Percentiles rank a stretch among this genome's conserved stretches.
Conservation (phyloP, 331 rosid genomes). For the Pyrus hybrid region DNA sequence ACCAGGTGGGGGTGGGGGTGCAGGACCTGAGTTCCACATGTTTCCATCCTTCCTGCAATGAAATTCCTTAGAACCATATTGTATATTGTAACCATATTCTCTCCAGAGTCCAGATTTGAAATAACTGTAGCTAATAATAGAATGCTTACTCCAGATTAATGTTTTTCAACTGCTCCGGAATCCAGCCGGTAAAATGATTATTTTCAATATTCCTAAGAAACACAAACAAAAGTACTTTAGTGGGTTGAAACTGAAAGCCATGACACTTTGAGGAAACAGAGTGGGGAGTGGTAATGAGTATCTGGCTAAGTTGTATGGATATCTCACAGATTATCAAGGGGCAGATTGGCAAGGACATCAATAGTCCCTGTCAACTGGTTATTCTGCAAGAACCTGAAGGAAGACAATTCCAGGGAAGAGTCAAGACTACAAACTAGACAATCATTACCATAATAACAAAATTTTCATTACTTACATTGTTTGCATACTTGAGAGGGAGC, state of each 20-base stretch:
- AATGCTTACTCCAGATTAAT: constrained; percentile 69
- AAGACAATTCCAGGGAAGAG: constrained; percentile 13
- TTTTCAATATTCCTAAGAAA: constrained; percentile 67
- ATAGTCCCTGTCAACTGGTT: constrained; percentile 83
- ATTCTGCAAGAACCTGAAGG: constrained; percentile 66
- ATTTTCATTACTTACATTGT: constrained; percentile 45
- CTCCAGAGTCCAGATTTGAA: not conserved
- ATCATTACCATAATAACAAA: constrained; percentile 1
- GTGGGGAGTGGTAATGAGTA: not conserved
- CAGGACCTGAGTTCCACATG: constrained; percentile 78
- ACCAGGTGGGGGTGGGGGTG: constrained; percentile 98
- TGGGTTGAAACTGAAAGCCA: constrained; percentile 7
- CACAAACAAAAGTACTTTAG: constrained; percentile 16
- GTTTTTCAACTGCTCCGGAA: constrained; percentile 64
- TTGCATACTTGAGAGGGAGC: constrained; percentile 62
- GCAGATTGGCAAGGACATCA: constrained; percentile 74
- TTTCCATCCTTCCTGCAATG: constrained; percentile 65
- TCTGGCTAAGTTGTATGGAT: constrained; percentile 1
- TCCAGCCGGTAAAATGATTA: constrained; percentile 85
- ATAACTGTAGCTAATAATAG: constrained; percentile 11
- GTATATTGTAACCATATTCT: constrained; percentile 2
- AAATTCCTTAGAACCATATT: constrained; percentile 21
- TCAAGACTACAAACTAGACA: constrained; percentile 11
- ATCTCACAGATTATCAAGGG: constrained; percentile 65
- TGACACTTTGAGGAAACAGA: not conserved